Evolutionary conservation across 208 protist genomes (phyloP).

Genomic region (Wallacemonas sp.): DNA sequence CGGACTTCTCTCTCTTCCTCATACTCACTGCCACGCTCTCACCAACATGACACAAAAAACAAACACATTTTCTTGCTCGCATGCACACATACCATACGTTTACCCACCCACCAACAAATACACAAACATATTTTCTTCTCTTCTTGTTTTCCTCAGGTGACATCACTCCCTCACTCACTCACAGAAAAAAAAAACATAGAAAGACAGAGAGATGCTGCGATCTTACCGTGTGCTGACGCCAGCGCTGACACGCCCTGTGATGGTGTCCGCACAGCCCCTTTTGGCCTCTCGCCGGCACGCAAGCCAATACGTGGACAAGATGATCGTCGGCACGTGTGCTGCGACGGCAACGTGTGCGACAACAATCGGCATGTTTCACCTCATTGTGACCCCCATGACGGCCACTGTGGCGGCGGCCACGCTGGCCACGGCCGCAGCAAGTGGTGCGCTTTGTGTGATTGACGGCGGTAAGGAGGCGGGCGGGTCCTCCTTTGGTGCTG

Average conservation of each 20-base stretch:
- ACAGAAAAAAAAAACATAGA: background rate
- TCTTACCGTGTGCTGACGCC: background rate
- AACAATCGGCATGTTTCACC: conserved; percentile 78
- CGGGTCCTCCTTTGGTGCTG: conserved; percentile 76
- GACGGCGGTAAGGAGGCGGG: conserved; percentile 71
- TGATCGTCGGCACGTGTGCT: conserved; percentile 66
- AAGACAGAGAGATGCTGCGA: conserved; percentile 4
- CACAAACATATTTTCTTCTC: conserved; percentile 9
- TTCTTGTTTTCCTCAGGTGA: background rate
- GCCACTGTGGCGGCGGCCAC: conserved; percentile 58
- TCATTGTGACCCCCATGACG: conserved; percentile 79
- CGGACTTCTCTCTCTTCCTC: no score
- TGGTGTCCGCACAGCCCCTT: conserved; percentile 23
- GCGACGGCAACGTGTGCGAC: conserved; percentile 62
- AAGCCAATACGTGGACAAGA: conserved; percentile 73
- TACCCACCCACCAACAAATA: no score
- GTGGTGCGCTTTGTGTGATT: conserved; percentile 68
- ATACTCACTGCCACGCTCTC: no score
- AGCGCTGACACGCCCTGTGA: background rate
- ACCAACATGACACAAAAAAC: no score
- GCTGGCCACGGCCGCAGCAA: conserved; percentile 59
- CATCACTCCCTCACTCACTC: background rate
- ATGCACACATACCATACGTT: no score
- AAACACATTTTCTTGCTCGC: no score
- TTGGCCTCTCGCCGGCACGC: conserved; percentile 23